Evolutionary conservation across 202 grass and related monocot species (phyloP), one percentile per base, ranked within the genome.

Genomic region (Zizania palustris): DNA sequence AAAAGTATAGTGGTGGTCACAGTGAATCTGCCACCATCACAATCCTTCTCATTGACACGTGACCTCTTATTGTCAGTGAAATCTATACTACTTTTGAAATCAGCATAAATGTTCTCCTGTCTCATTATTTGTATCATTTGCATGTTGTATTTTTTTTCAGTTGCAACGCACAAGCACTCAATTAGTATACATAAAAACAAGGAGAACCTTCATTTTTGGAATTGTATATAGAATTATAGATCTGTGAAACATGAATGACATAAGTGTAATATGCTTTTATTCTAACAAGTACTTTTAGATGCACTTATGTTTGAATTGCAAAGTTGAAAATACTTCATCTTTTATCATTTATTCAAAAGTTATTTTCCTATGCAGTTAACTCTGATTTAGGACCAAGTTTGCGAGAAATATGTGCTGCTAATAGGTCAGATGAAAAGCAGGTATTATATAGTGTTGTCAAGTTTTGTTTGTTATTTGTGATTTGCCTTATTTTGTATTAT

Each of bases 401-500:
- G 80, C 83, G 95, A 75, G 89, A 92, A 74, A 78, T 98, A 46
- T 98, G 95, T 65, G 85, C 91, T 80, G 87, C 89, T 84, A 94
- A 98, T 74, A 90, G 95, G 84, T 90, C 85, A 58, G 89, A 90
- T 92, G 95, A 98, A 88, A 98, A 94, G 61, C 89, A 98, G 95
- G 87, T 94, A 85, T 66, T 43, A 44, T 75, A 62, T 60, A 67
- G 50, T 68, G 55, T 61, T 80, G 37, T 72, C 11, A 63, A 50
- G 12, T 83, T 38, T 43, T 71, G 72, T 69, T 64, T 72, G 4
- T 36, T 57, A 3, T 15, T 45, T 22, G 61, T 86, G 22, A 59
- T 63, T 71, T 79, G 16, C 42, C 64, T 77, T 59, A 46, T 19
- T 74, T 22, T 67, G 35, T 82, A 22, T 87, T 79, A 55, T 48